A percentile compares a stretch with the other conserved stretches of the same genome.
Conservation (phyloP, 2,329 filamentous ascomycete species). For the Botrytis fragariae region DNA sequence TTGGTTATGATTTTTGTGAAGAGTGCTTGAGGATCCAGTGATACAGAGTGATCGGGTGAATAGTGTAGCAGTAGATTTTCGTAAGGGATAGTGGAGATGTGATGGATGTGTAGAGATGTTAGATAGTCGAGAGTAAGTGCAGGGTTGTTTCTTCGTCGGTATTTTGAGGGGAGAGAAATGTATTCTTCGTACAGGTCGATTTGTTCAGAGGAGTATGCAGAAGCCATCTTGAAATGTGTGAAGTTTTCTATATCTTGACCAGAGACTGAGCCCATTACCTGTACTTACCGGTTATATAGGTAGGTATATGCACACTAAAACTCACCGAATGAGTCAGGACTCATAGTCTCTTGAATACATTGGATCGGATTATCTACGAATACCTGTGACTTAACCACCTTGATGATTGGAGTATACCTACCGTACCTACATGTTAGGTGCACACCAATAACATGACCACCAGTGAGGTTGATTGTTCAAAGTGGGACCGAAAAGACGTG, state of each 20-base stretch:
- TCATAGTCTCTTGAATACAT: neutral
- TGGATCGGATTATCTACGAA: neutral
- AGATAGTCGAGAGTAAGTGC: slow-evolving; percentile 28
- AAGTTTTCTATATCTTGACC: neutral
- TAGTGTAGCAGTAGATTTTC: slow-evolving; percentile 36
- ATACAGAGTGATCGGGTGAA: slow-evolving; percentile 25
- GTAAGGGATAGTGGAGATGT: slow-evolving; percentile 32
- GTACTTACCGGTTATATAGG: neutral
- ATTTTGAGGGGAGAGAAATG: slow-evolving; percentile 29
- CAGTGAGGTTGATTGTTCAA: neutral
- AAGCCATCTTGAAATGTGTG: slow-evolving; percentile 14
- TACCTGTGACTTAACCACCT: neutral
- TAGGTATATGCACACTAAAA: neutral
- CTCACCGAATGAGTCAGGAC: neutral
- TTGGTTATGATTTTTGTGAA: slow-evolving; percentile 34
- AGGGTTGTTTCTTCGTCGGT: slow-evolving; percentile 22
- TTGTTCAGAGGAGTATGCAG: slow-evolving; percentile 29
- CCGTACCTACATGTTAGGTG: neutral
- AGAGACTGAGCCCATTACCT: neutral
- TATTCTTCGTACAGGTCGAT: slow-evolving; percentile 29
- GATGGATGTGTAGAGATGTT: slow-evolving; percentile 30
- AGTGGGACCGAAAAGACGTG: slow-evolving; percentile 2
- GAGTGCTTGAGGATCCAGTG: slow-evolving; percentile 30
- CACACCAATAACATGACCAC: neutral
- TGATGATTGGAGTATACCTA: neutral